Conservation (phyloP, 768 basidiomycete genomes). For the Clavaria fumosa region DNA sequence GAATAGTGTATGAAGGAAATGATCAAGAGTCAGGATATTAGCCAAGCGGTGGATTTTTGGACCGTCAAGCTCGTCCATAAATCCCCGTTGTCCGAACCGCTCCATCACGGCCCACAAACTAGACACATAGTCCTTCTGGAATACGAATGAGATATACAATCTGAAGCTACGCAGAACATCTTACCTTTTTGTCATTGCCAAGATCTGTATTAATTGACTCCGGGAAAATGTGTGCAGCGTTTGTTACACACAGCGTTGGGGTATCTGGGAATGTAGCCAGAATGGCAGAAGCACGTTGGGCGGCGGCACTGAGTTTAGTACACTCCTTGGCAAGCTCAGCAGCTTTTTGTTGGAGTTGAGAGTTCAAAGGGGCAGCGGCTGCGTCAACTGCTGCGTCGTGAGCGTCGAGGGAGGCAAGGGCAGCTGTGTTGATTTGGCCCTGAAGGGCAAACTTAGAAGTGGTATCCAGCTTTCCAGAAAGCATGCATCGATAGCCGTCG, state of each 20-base stretch:
- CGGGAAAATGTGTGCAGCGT: constrained; percentile 18
- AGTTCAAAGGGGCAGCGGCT: neutral
- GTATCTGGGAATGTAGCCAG: neutral
- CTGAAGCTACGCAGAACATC: constrained; percentile 6
- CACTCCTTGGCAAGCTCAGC: neutral
- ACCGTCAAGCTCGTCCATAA: constrained; percentile 16
- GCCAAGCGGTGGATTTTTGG: constrained; percentile 16
- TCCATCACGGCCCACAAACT: constrained; percentile 15
- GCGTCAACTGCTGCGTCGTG: neutral
- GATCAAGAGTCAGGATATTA: constrained; percentile 19
- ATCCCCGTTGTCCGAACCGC: constrained; percentile 13
- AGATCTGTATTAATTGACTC: constrained; percentile 12
- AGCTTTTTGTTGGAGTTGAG: neutral
- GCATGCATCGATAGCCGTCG: constrained; percentile 20
- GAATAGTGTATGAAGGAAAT: constrained; percentile 13
- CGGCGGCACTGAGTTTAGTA: neutral
- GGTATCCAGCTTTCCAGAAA: constrained; percentile 16
- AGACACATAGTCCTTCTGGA: constrained; percentile 13
- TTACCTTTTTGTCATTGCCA: constrained; percentile 12
- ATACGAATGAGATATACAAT: constrained; percentile 3
- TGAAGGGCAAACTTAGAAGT: neutral
- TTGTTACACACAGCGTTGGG: neutral
- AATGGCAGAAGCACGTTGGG: constrained; percentile 8
- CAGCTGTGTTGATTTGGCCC: neutral
- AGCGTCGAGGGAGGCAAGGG: neutral